phyloP scores from a whole-genome alignment of 1,284 basidiomycete species.

The Ceratobasidium sp. region DNA sequence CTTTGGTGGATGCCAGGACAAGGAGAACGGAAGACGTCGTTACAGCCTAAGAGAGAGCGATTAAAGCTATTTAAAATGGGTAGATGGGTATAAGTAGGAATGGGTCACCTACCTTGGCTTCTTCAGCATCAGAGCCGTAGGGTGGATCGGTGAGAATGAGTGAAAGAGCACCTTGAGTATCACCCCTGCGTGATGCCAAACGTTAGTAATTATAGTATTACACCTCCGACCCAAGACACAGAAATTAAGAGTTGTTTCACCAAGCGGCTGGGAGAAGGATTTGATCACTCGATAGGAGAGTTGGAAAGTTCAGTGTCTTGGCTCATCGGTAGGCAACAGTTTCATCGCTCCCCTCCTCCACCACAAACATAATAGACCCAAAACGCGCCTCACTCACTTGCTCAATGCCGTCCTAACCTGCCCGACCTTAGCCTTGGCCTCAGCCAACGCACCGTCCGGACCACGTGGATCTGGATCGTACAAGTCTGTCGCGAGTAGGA shows the following conservation, averaged over 20 bases:
- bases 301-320: too few species aligned
- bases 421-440: constrained; percentile 80
- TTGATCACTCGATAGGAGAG: too few species aligned
- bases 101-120: constrained; percentile 79
- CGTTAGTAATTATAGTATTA: constrained; percentile 10
- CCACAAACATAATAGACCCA: neutral
- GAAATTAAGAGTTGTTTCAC: neutral
- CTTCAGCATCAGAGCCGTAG: constrained; percentile 85
- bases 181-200: constrained; percentile 66
- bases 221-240: neutral
- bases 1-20: constrained; percentile 94
- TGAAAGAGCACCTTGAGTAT: constrained; percentile 78
- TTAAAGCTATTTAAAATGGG: constrained; percentile 1
- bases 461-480: constrained; percentile 89
- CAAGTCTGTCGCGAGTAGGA: constrained; percentile 85
- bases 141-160: constrained; percentile 82
- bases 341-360: neutral
- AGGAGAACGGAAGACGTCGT: constrained; percentile 89
- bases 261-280: too few species aligned
- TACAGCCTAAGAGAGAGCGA: constrained; percentile 65
- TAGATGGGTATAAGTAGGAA: neutral
- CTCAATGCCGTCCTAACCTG: constrained; percentile 80
- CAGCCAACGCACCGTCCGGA: constrained; percentile 77
- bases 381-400: constrained; percentile 67
- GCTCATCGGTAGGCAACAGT: too few species aligned